Base-by-base conservation (phyloP, 768 basidiomycete genomes). In the Coprinopsis sp. region DNA sequence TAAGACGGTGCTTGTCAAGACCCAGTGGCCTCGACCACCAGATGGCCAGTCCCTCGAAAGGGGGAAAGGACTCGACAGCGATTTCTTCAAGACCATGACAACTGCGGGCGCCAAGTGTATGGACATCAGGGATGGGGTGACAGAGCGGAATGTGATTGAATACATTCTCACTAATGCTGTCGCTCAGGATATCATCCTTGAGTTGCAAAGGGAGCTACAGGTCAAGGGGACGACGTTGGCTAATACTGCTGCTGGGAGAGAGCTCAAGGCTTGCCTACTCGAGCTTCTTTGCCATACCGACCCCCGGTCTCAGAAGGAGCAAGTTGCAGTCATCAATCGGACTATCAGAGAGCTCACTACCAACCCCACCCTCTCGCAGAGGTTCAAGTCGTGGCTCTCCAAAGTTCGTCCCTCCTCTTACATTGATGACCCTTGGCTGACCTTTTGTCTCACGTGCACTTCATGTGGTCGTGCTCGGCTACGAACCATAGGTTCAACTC, bases 1-100 rank as follows among this genome's bases (percentile, higher is more conserved):
- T 7, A 33, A 42, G 21, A 27, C 40, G 11, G 19, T 40, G 18
- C 21, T 49, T 11, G 31, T 40, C 13, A 49, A 40, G n/a, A 49
- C 47, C 7, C 47, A 49, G 19, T 49, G 47, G 47, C 22, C 24
- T n/a, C 7, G 23, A 18, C 11, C 24, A 11, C 18, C 16, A 31
- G 37, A 30, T 19, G 4, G 3, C 13, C 7, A 24, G 4, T 22
- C 47, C 18, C 24, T 42, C n/a, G 14, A 16, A 5, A 24, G 40
- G 16, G n/a, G n/a, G 1, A 25, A 16, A 25, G 47, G 37, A n/a
- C 30, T 41, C 39, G 22, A 34, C 7, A 28, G 23, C 13, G 25
- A 18, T 6, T 42, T 42, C 33, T 49, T 40, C 39, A 49, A 49
- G 28, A 23, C 41, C 13, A 28, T 33, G 27, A 33, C 24, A 18